Percentiles rank a stretch among this genome's conserved stretches.
Evolutionary conservation across 441 rosid genomes (phyloP).

Genomic region (Arabidopsis hybrid): DNA sequence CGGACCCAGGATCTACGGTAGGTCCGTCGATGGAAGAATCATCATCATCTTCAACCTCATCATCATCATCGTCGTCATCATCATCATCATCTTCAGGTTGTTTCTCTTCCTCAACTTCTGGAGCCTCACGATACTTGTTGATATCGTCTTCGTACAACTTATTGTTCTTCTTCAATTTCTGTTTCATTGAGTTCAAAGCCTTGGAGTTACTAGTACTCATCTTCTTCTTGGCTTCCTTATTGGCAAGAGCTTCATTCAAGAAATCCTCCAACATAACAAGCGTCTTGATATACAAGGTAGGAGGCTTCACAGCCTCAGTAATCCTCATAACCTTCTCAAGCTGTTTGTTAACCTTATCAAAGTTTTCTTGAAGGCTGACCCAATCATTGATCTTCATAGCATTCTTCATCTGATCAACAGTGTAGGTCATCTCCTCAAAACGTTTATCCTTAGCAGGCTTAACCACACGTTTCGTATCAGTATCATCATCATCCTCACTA

Average conservation of each 20-base stretch:
- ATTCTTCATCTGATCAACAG: conserved; percentile 79
- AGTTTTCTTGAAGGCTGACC: conserved; percentile 74
- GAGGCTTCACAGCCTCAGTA: conserved; percentile 65
- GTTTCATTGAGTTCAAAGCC: conserved; percentile 85
- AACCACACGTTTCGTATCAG: conserved; percentile 65
- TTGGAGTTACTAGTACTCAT: conserved; percentile 86
- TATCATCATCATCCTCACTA: conserved; percentile 64
- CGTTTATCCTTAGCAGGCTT: conserved; percentile 78
- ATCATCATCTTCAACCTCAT: not conserved
- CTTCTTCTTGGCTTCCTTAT: conserved; percentile 87
- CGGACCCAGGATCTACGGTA: conserved; percentile 44
- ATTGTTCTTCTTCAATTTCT: conserved; percentile 76
- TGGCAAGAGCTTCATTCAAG: conserved; percentile 70
- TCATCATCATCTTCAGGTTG: conserved; percentile 51
- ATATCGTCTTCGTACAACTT: conserved; percentile 74
- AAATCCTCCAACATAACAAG: conserved; percentile 84
- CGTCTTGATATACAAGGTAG: conserved; percentile 62
- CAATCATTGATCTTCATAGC: conserved; percentile 87
- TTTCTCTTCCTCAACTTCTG: conserved; percentile 67
- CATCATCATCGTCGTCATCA: conserved; percentile 54
- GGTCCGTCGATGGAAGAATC: conserved; percentile 50
- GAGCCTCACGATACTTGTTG: conserved; percentile 61
- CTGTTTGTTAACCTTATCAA: conserved; percentile 81
- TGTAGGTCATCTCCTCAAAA: conserved; percentile 69
- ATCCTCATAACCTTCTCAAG: conserved; percentile 84